phyloP scores from a whole-genome alignment of 2,329 filamentous ascomycete genomes.

The Paecilomyces formosus region DNA sequence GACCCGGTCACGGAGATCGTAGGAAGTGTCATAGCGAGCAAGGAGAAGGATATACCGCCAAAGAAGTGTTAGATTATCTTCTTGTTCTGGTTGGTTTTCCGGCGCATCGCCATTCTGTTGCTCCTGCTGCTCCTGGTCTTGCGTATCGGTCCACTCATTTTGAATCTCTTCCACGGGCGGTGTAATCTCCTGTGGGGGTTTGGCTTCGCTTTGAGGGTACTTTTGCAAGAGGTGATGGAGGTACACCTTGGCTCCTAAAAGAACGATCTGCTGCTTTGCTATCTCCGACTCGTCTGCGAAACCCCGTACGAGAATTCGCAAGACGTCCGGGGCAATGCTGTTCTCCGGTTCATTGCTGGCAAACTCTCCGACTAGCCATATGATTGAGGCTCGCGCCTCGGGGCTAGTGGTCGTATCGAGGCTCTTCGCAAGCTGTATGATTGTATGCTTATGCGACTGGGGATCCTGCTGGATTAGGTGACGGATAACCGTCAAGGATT shows the following conservation, averaged over 20 bases:
- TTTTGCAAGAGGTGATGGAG: conserved; percentile 66
- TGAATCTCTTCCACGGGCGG: conserved; percentile 17
- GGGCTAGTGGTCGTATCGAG: conserved; percentile 82
- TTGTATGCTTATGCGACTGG: conserved; percentile 70
- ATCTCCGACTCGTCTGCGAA: conserved; percentile 78
- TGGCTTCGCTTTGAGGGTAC: conserved; percentile 23
- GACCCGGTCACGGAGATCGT: conserved; percentile 86
- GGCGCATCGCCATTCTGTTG: conserved; percentile 23
- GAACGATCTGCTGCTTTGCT: conserved; percentile 83
- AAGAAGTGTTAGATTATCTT: conserved; percentile 63
- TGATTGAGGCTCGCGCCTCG: conserved; percentile 83
- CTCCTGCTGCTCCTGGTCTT: conserved; percentile 15
- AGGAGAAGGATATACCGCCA: conserved; percentile 82
- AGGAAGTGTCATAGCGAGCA: conserved; percentile 87
- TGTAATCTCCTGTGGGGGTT: conserved; percentile 16
- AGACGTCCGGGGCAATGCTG: conserved; percentile 86
- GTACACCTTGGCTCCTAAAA: conserved; percentile 94
- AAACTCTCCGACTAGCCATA: conserved; percentile 96
- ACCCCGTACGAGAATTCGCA: conserved; percentile 77
- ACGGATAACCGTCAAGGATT: conserved; percentile 88
- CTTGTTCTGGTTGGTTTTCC: conserved; percentile 17
- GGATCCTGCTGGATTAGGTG: conserved; percentile 93
- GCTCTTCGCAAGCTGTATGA: conserved; percentile 82
- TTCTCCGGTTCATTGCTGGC: conserved; percentile 66
- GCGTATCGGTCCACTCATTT: conserved; percentile 25